Conservation (phyloP, 1,284 basidiomycete genomes). For the Schizophyllum commune region DNA sequence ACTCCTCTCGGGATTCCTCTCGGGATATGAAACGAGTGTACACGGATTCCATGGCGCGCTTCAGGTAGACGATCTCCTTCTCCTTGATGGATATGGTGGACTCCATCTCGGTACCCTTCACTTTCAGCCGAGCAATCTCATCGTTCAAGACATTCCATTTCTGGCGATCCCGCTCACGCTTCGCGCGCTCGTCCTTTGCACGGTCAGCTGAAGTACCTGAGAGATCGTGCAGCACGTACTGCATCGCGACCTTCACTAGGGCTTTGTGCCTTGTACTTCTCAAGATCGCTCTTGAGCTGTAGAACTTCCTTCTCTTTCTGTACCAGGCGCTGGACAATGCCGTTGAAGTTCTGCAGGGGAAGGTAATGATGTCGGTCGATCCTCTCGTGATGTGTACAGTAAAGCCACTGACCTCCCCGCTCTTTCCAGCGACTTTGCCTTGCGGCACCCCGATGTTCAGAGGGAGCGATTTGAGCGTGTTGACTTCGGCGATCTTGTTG, state of each 20-base stretch:
- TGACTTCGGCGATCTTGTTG: conserved; percentile 59
- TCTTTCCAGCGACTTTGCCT: conserved; percentile 31
- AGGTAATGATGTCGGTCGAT: not conserved
- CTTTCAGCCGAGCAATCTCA: conserved; percentile 69
- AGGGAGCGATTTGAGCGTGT: conserved; percentile 53
- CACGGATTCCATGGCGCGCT: conserved; percentile 79
- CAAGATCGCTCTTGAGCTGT: conserved; percentile 68
- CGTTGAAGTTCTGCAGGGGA: conserved; percentile 50
- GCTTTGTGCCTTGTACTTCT: conserved; percentile 50
- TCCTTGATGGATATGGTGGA: conserved; percentile 43
- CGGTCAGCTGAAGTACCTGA: not conserved
- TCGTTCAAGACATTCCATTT: conserved; percentile 74
- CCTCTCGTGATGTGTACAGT: no score
- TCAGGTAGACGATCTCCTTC: conserved; percentile 72
- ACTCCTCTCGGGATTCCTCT: conserved; percentile 39
- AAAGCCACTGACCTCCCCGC: conserved; percentile 49
- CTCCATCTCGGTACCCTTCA: conserved; percentile 54
- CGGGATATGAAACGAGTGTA: conserved; percentile 65
- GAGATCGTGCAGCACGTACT: conserved; percentile 30
- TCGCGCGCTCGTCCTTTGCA: conserved; percentile 66
- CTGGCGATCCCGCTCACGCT: conserved; percentile 64
- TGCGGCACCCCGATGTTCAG: conserved; percentile 26
- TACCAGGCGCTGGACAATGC: conserved; percentile 74
- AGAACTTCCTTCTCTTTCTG: conserved; percentile 82
- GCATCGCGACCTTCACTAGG: conserved; percentile 48